A percentile compares a stretch with the other conserved stretches of the same genome.
Conservation (phyloP, 345 rosid genomes). For the Hibiscus trionum region DNA sequence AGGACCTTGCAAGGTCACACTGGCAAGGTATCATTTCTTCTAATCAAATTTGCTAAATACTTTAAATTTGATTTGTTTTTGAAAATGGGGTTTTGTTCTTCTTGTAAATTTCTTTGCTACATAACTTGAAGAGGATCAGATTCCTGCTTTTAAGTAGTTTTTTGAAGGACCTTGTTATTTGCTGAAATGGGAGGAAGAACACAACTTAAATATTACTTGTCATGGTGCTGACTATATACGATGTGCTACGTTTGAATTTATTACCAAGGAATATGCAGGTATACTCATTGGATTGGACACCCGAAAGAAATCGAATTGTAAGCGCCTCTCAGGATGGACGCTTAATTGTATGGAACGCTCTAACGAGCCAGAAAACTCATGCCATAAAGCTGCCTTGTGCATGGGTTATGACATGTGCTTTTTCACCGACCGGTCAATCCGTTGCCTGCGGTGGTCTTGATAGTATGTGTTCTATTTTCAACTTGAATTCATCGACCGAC, state of each 20-base stretch:
- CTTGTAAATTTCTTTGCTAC: background rate
- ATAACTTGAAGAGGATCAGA: background rate
- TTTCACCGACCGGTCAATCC: constrained; percentile 79
- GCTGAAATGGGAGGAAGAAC: background rate
- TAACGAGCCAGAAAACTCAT: constrained; percentile 94
- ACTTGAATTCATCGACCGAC: constrained; percentile 74
- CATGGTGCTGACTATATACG: background rate
- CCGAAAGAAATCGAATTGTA: constrained; percentile 76
- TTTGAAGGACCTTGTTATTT: background rate
- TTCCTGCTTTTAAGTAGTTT: background rate
- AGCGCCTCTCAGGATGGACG: constrained; percentile 97
- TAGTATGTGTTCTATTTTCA: constrained; percentile 85
- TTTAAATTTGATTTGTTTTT: background rate
- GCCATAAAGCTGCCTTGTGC: constrained; percentile 94
- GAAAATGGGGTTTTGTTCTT: background rate
- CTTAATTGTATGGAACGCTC: constrained; percentile 90
- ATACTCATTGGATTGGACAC: constrained; percentile 86
- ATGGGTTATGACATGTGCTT: constrained; percentile 98
- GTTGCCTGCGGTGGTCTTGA: constrained; percentile 84
- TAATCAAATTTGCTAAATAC: background rate
- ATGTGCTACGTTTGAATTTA: background rate
- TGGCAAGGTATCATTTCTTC: constrained; percentile 50
- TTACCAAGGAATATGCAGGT: constrained; percentile 40
- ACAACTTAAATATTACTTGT: background rate
- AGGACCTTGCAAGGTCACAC: constrained; percentile 94